Conservation (phyloP, 2,329 filamentous ascomycete genomes). For the Aureobasidium sp. region DNA sequence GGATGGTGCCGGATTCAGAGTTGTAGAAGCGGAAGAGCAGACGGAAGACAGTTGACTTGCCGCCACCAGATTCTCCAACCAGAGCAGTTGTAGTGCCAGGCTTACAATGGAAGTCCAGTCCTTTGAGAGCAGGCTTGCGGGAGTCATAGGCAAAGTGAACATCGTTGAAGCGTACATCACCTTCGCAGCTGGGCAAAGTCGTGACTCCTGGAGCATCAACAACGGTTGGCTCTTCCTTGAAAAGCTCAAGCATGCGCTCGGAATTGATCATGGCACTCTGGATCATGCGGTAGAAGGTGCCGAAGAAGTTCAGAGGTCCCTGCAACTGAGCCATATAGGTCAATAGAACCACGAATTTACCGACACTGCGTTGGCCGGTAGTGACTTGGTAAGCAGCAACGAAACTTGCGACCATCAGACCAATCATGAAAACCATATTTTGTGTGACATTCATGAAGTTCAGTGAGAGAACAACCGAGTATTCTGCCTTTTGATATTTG, state of each 20-base stretch:
- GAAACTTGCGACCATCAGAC: constrained; percentile 61
- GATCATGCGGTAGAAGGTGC: constrained; percentile 91
- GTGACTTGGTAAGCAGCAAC: constrained; percentile 65
- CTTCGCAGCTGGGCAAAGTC: constrained; percentile 61
- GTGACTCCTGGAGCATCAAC: constrained; percentile 64
- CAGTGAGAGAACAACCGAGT: constrained; percentile 49
- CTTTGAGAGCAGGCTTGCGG: constrained; percentile 75
- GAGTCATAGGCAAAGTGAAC: constrained; percentile 87
- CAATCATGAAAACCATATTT: constrained; percentile 57
- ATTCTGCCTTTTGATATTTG: constrained; percentile 52
- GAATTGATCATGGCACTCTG: constrained; percentile 97
- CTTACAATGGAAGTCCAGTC: constrained; percentile 74
- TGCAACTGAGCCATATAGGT: constrained; percentile 71
- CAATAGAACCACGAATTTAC: constrained; percentile 63
- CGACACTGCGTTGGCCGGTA: constrained; percentile 52
- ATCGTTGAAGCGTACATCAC: constrained; percentile 78
- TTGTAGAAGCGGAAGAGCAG: constrained; percentile 97
- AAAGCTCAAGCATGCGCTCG: constrained; percentile 87
- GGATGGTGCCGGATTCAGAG: constrained; percentile 68
- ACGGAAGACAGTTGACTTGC: constrained; percentile 94
- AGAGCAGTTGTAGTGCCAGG: constrained; percentile 93
- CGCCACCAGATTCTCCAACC: constrained; percentile 92
- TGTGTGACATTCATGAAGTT: constrained; percentile 56
- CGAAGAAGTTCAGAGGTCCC: constrained; percentile 66
- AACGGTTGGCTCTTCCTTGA: constrained; percentile 92